A percentile compares a stretch with the other conserved stretches of the same genome.
phyloP scores from a whole-genome alignment of 352 stramenopile species.

The Globisporangium viniferum region DNA sequence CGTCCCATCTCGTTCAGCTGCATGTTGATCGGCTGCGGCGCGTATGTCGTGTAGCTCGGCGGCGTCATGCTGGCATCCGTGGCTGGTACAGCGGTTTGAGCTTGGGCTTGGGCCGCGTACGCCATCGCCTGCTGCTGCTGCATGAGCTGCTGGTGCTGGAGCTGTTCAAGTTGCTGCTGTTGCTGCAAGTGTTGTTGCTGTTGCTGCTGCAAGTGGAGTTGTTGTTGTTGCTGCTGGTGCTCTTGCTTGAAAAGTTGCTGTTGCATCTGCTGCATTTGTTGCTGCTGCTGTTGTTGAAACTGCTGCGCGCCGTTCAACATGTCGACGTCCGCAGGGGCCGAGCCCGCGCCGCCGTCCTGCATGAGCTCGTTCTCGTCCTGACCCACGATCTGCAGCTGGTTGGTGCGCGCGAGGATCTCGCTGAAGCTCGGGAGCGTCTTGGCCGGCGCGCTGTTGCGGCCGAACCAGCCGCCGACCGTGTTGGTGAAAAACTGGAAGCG shows the following conservation, averaged over 20 bases:
- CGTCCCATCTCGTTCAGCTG: constrained; percentile 7
- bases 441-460: constrained; percentile 18
- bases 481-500: constrained; percentile 18
- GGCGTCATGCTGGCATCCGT: background rate
- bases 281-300: background rate
- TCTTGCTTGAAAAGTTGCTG: background rate
- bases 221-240: background rate
- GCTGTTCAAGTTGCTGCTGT: constrained; percentile 3
- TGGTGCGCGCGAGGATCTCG: constrained; percentile 63
- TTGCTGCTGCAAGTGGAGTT: constrained; percentile 1
- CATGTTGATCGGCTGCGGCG: constrained; percentile 19
- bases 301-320: constrained; percentile 17
- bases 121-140: constrained; percentile 7
- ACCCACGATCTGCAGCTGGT: constrained; percentile 58
- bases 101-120: constrained; percentile 9
- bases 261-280: background rate
- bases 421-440: constrained; percentile 58
- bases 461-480: constrained; percentile 17
- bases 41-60: constrained; percentile 27
- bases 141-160: constrained; percentile 5
- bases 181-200: background rate
- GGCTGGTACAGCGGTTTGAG: background rate
- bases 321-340: constrained; percentile 19
- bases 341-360: constrained; percentile 18
- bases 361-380: background rate